Conservation (phyloP, 2,329 filamentous ascomycete species). For the Tolypocladium inflatum region DNA sequence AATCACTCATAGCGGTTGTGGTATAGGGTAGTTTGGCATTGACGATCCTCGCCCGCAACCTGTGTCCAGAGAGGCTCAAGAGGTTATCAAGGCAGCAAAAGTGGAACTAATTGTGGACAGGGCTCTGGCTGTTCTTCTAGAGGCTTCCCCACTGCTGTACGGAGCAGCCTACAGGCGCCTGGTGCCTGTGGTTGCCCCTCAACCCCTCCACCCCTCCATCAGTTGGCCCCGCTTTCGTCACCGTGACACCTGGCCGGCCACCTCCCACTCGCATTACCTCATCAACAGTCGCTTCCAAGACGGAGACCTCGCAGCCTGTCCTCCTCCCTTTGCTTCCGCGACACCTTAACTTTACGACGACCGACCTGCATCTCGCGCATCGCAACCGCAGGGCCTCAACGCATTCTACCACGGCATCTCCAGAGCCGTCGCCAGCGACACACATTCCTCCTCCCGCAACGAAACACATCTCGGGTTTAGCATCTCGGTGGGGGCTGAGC, state of each 20-base stretch:
- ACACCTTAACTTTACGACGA: background rate
- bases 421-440: background rate
- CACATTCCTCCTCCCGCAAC: background rate
- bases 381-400: background rate
- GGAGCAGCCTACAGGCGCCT: background rate
- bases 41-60: too few relatives aligned
- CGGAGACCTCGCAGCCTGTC: background rate
- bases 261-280: background rate
- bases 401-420: background rate
- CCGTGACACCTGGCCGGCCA: background rate
- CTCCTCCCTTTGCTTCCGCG: background rate
- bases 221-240: background rate
- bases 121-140: background rate
- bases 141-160: background rate
- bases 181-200: background rate
- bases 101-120: background rate
- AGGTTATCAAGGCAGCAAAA: background rate
- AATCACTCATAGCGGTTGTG: too few relatives aligned
- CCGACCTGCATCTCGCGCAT: background rate
- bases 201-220: background rate
- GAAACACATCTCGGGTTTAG: background rate
- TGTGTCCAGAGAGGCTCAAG: too few relatives aligned
- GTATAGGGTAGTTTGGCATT: too few relatives aligned
- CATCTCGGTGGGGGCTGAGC: constrained; percentile 5
- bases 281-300: background rate